Evolutionary conservation across 441 rosid species (phyloP), one percentile per base, ranked within the genome.

Genomic region (Erysimum cheiri): DNA sequence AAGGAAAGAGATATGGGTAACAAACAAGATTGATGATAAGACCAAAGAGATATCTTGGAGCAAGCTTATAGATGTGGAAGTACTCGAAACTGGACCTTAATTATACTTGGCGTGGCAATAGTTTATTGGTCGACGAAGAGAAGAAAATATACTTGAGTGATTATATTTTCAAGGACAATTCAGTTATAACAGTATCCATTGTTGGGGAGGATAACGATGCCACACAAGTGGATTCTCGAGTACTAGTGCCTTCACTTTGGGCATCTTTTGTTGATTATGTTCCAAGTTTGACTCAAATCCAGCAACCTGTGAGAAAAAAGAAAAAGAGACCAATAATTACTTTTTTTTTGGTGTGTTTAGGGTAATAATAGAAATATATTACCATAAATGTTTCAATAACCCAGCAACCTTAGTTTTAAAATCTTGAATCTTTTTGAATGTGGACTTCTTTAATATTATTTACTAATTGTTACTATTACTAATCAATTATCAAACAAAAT

Each of bases 401-500:
- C 2, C 24, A 22, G 24, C 24, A 22, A 22, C 24, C 24, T 22
- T 22, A 22, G 24, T 22, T 22, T 22, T 22, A 22, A 22, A 6
- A 43, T 43, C 9, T 26, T 12, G 33, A 26, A 50, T 12, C 17
- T 6, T 41, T 49, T 49, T 50, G 15, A 14, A 49, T 24, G 32
- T 29, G 8, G 14, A 24, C 54, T n/a, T 49, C 14, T 49, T 49
- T 49, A 49, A 49, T 10, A 24, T 31, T 13, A n/a, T 53, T 53
- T 29, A 29, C 24, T 22, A 22, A 22, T 22, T 22, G 24, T n/a
- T 8, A 29, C 58, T 14, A 53, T 29, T 29, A 31, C 60, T 32
- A 54, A 39, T 54, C 22, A 74, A 74, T 74, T 44, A 74, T 48
- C 60, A 61, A 60, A 74, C 52, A 12, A 57, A 49, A n/a, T 49